Percentiles rank a stretch among this genome's conserved stretches.
Evolutionary conservation across 345 rosid species (phyloP).

Genomic region (Lepidium africanum): DNA sequence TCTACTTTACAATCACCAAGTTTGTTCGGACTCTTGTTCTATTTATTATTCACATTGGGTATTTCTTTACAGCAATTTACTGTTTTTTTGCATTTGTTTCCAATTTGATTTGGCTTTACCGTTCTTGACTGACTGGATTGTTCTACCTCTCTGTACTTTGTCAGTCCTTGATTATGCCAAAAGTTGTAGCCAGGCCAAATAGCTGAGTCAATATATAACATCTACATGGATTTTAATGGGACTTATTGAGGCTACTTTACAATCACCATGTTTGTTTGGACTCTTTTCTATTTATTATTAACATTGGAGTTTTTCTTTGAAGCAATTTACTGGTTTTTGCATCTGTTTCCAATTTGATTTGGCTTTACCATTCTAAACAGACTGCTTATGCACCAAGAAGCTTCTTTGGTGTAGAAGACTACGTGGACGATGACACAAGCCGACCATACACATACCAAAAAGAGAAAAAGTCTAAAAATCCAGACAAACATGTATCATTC

Average conservation of each 20-base stretch:
- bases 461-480: conserved; percentile 76
- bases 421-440: conserved; percentile 78
- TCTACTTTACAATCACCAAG: background rate
- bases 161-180: background rate
- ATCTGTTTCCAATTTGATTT: background rate
- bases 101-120: background rate
- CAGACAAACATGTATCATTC: conserved; percentile 72
- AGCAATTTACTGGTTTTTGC: background rate
- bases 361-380: conserved; percentile 27
- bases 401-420: conserved; percentile 96
- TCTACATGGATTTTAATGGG: background rate
- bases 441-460: conserved; percentile 84
- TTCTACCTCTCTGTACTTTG: no score
- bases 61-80: background rate
- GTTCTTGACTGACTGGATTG: conserved; percentile 36
- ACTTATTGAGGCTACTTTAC: background rate
- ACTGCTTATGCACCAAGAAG: conserved; percentile 63
- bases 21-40: background rate
- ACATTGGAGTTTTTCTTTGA: background rate
- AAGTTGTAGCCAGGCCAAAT: background rate
- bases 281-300: background rate
- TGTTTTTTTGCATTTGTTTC: background rate
- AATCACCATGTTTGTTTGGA: background rate
- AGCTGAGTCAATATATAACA: background rate
- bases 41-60: background rate